phyloP scores from a whole-genome alignment of 176 grass and related monocot genomes.

The Olyra latifolia region DNA sequence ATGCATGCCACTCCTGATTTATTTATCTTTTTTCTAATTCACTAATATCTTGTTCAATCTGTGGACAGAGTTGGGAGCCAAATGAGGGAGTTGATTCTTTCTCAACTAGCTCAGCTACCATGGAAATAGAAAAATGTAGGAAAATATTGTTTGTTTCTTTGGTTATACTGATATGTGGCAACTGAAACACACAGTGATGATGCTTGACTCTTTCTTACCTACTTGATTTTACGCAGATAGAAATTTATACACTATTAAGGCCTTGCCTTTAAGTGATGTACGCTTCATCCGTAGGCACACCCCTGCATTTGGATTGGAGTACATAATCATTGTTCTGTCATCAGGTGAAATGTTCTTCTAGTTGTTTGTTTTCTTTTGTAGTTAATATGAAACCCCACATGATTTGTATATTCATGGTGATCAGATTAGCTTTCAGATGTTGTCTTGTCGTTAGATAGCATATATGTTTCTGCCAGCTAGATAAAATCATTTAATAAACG shows the following conservation, averaged over 20 bases:
- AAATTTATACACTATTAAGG: constrained; percentile 77
- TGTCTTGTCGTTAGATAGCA: background rate
- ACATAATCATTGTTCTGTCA: constrained; percentile 92
- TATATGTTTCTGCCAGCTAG: constrained; percentile 15
- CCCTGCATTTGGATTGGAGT: constrained; percentile 73
- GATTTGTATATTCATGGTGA: background rate
- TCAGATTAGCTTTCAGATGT: background rate
- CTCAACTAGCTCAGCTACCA: constrained; percentile 39
- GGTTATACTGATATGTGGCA: background rate
- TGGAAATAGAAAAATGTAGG: constrained; percentile 69
- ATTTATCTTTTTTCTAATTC: background rate
- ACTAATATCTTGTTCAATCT: constrained; percentile 23
- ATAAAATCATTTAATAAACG: background rate
- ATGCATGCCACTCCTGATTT: background rate
- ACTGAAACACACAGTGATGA: background rate
- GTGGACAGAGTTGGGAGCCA: constrained; percentile 67
- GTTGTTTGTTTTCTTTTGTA: background rate
- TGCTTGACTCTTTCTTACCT: constrained; percentile 30
- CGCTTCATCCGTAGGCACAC: constrained; percentile 88
- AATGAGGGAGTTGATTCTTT: constrained; percentile 50
- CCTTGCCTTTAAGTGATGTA: constrained; percentile 73
- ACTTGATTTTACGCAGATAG: constrained; percentile 61
- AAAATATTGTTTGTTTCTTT: constrained; percentile 8
- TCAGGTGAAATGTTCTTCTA: constrained; percentile 64
- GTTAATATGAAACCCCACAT: background rate